A percentile compares a stretch with the other conserved stretches of the same genome.
phyloP scores from a whole-genome alignment of 106 monocot species.

The Dioscorea alata region DNA sequence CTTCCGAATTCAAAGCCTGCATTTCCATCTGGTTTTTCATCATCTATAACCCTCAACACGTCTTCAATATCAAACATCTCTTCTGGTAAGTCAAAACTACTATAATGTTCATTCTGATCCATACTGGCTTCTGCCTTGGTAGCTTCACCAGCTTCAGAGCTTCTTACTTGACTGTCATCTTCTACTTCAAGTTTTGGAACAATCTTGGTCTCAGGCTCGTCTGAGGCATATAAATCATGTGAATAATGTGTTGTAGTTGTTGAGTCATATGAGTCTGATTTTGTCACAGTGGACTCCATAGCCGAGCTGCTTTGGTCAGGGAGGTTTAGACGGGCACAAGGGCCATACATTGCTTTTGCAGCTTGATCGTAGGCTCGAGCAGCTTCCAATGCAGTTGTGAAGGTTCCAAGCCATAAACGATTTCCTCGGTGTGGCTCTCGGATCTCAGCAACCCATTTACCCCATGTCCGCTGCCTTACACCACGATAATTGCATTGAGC shows the following conservation, averaged over 20 bases:
- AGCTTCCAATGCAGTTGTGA: conserved; percentile 25
- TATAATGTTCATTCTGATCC: not conserved
- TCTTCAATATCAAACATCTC: conserved; percentile 31
- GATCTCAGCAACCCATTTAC: conserved; percentile 42
- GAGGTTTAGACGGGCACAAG: conserved; percentile 23
- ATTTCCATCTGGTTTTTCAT: conserved; percentile 1
- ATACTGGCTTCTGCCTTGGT: not conserved
- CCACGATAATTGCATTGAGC: conserved; percentile 22
- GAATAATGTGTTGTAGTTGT: not conserved
- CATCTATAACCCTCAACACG: conserved; percentile 16
- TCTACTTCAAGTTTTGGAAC: conserved; percentile 3
- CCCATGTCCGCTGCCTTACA: conserved; percentile 38
- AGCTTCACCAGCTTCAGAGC: not conserved
- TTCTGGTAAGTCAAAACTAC: not conserved
- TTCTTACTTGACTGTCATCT: not conserved
- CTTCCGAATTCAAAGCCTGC: not conserved
- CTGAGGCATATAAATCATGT: not conserved
- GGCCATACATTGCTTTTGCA: conserved; percentile 29
- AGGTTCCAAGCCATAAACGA: conserved; percentile 39
- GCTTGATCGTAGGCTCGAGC: conserved; percentile 32
- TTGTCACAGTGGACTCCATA: conserved; percentile 7
- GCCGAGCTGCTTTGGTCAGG: not conserved
- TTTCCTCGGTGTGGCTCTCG: conserved; percentile 22
- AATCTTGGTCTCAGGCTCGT: not conserved
- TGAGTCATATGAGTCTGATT: not conserved